Conservation (phyloP, 768 basidiomycete species). For the Lactarius indigo region DNA sequence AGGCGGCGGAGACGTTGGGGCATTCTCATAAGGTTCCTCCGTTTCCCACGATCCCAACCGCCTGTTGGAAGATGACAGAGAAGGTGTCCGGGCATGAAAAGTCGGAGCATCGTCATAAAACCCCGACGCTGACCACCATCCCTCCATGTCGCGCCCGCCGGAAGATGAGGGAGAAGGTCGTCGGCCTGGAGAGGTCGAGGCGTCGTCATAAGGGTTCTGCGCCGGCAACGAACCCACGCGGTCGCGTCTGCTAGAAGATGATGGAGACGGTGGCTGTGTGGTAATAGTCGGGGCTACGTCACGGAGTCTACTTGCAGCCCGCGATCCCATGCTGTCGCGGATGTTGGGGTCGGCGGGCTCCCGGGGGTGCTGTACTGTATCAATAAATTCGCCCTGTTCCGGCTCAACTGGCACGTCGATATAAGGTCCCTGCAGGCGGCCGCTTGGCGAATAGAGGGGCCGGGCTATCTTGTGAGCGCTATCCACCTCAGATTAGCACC, state of each 20-base stretch:
- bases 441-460: neutral
- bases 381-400: neutral
- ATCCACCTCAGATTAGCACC: neutral
- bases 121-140: neutral
- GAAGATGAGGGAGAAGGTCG: no score
- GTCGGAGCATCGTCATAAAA: neutral
- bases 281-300: neutral
- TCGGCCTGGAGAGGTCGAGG: no score
- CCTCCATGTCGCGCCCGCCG: no score
- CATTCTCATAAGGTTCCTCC: no score
- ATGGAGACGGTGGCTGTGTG: neutral
- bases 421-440: neutral
- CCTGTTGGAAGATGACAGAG: no score
- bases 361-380: neutral
- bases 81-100: neutral
- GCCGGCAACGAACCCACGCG: no score
- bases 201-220: no score
- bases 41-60: no score
- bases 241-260: neutral
- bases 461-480: neutral
- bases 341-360: neutral
- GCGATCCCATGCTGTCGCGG: neutral
- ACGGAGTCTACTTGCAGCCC: neutral
- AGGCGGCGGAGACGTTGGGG: no score
- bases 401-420: neutral